Conservation (phyloP, 345 rosid genomes). For the Eucalyptus decipiens region DNA sequence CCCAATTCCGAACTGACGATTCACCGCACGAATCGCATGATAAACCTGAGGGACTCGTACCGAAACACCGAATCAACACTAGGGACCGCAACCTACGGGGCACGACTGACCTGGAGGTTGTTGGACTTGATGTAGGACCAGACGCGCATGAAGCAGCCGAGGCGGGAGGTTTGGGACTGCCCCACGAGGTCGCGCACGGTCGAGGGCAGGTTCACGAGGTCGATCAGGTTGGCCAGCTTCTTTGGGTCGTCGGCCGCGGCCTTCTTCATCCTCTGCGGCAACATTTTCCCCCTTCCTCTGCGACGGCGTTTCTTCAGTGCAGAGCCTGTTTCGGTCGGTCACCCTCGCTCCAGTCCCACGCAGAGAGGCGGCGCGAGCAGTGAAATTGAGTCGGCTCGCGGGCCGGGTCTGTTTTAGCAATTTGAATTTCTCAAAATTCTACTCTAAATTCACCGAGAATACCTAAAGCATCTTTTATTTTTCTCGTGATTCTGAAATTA, state of each 20-base stretch:
- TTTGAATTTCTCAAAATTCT: neutral
- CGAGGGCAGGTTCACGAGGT: conserved; percentile 79
- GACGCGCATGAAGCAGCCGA: conserved; percentile 80
- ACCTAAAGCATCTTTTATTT: neutral
- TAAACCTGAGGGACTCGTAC: neutral
- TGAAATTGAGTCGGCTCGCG: neutral
- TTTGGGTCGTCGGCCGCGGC: conserved; percentile 56
- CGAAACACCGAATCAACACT: neutral
- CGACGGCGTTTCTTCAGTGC: neutral
- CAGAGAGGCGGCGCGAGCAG: neutral
- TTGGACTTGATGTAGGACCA: conserved; percentile 89
- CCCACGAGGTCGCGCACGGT: conserved; percentile 73
- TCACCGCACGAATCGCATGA: neutral
- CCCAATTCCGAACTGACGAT: neutral
- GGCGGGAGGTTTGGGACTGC: conserved; percentile 76
- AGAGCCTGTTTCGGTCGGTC: neutral
- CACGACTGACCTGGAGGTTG: conserved; percentile 51
- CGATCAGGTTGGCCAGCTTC: conserved; percentile 71
- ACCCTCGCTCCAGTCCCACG: neutral
- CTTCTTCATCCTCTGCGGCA: conserved; percentile 65
- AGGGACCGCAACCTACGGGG: neutral
- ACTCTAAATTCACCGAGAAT: neutral
- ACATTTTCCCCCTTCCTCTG: conserved; percentile 15
- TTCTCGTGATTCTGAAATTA: neutral
- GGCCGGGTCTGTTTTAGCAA: neutral